Evolutionary conservation across 2,329 filamentous ascomycete genomes (phyloP), one percentile per base, ranked within the genome.

Genomic region (Xylariaceae sp.): DNA sequence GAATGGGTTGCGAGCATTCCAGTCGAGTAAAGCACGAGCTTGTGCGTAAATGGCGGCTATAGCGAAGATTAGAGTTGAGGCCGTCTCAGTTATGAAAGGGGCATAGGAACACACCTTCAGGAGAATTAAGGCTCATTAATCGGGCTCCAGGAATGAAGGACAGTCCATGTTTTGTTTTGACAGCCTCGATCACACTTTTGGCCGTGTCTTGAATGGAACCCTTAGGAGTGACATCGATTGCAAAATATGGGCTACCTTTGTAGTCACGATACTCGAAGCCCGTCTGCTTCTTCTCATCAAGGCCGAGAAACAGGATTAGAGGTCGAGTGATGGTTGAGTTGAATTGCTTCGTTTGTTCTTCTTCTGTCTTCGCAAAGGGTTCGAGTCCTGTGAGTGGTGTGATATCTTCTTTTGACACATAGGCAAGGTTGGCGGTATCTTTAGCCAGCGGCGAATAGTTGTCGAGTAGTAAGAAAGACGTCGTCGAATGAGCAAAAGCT

Each of bases 1-100:
- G 76, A 90, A 99, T 30, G 86, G 87, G 70, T 95, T 96, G 45
- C 92, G 87, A 22, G 78, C 78, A 71, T 99, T 97, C 94, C 94
- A 99, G 73, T 97, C 94, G 33, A 95, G 75, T 22, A 96, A 77
- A 41, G 90, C 87, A 48, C 92, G 85, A 7, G 90, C 89, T 69
- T 96, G 89, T 12, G 90, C 92, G 60, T 90, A 96, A 41, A 96
- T 87, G 44, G 91, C 90, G 51, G 91, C 94, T 94, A 54, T 43
- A n/a, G 38, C 39, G 31, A 10, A 41, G 36, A 31, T 45, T n/a
- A 52, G 44, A 30, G 15, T 43, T 22, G 14, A 43, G 30, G 18
- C 11, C 14, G 9, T 22, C 18, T 11, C 2, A 17, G 14, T 18
- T 18, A 36, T 7, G 27, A 44, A 15, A 50, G 19, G 39, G 40